Evolutionary conservation across 139 green algal species (phyloP).

Genomic region (Closterium sp.): DNA sequence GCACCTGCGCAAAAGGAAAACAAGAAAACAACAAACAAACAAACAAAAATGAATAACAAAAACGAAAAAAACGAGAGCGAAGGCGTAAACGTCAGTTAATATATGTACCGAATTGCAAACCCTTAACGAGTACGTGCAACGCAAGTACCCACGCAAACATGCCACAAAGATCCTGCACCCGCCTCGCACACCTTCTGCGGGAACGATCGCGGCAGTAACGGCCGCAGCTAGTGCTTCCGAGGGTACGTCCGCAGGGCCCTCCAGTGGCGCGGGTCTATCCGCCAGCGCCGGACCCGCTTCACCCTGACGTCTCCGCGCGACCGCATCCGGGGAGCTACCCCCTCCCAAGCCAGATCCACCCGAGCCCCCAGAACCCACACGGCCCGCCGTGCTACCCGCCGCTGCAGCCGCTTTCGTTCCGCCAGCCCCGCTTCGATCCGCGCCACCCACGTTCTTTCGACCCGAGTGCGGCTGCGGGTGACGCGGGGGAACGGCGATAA

Average conservation of each 20-base stretch:
- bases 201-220: neutral
- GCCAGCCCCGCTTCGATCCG: neutral
- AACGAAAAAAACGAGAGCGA: too few relatives aligned
- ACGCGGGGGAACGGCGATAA: neutral
- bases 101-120: neutral
- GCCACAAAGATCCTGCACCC: neutral
- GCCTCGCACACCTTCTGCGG: neutral
- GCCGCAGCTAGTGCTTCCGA: neutral
- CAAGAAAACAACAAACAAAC: too few relatives aligned
- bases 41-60: too few relatives aligned
- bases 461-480: neutral
- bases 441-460: neutral
- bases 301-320: neutral
- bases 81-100: too few relatives aligned
- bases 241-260: neutral
- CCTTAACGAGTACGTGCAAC: neutral
- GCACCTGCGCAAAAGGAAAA: neutral
- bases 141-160: neutral
- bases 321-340: neutral
- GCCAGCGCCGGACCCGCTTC: neutral
- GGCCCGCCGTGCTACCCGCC: neutral
- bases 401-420: neutral
- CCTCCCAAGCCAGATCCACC: neutral
- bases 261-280: neutral
- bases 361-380: neutral